Evolutionary conservation across 306 rosid genomes (phyloP).

Genomic region (Acmispon strigosus): DNA sequence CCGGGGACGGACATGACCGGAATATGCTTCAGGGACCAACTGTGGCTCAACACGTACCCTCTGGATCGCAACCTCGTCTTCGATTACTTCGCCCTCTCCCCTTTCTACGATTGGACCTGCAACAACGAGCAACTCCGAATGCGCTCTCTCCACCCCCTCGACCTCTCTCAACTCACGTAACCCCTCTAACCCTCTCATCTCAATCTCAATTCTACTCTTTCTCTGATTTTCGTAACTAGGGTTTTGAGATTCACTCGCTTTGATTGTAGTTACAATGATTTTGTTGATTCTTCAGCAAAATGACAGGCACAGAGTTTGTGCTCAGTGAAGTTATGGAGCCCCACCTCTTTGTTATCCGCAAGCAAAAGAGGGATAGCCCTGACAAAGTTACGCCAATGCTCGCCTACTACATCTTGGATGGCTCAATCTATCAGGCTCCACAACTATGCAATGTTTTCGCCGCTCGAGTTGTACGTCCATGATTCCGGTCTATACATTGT

Average conservation of each 20-base stretch:
- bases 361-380: conserved; percentile 88
- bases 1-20: conserved; percentile 97
- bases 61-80: conserved; percentile 87
- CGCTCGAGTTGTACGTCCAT: conserved; percentile 64
- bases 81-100: conserved; percentile 90
- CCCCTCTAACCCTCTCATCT: neutral
- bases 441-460: conserved; percentile 89
- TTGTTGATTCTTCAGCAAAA: conserved; percentile 41
- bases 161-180: conserved; percentile 71
- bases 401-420: conserved; percentile 78
- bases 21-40: conserved; percentile 87
- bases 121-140: conserved; percentile 88
- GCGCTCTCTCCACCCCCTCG: conserved; percentile 92
- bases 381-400: conserved; percentile 86
- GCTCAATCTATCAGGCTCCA: conserved; percentile 90
- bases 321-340: conserved; percentile 82
- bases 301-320: conserved; percentile 72
- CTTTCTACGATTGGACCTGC: conserved; percentile 88
- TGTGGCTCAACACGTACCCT: conserved; percentile 86
- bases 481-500: neutral
- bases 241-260: no score
- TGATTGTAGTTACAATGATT: neutral
- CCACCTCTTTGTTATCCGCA: conserved; percentile 68
- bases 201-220: neutral
- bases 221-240: neutral